Evolutionary conservation across 164 flowering plant genomes (phyloP).

Genomic region (Umbilicus rupestris): DNA sequence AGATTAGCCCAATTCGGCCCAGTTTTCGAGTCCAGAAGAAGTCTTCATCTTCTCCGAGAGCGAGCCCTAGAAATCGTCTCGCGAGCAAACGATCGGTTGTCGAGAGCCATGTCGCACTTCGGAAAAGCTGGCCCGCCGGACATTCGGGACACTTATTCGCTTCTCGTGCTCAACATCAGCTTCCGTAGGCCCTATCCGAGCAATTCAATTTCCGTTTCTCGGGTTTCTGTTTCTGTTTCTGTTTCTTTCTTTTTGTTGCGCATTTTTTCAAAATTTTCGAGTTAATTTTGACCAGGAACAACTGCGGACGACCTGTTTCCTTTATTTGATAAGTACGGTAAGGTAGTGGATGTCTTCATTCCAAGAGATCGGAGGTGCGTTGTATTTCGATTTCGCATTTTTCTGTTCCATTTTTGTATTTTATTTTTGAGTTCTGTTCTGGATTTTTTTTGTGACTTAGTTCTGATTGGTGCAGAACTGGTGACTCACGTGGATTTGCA

Average conservation of each 20-base stretch:
- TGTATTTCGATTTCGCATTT: neutral
- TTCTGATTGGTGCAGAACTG: conserved; percentile 23
- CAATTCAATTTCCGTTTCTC: neutral
- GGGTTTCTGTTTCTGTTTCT: neutral
- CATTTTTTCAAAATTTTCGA: neutral
- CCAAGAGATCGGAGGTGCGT: conserved; percentile 70
- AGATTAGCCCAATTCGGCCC: too few species aligned
- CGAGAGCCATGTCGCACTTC: conserved; percentile 70
- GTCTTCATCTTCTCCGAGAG: too few species aligned
- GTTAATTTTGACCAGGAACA: conserved; percentile 40
- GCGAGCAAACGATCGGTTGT: neutral
- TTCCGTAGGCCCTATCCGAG: conserved; percentile 46
- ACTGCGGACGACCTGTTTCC: conserved; percentile 91
- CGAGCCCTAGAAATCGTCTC: neutral
- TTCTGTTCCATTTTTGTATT: neutral
- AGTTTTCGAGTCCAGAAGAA: too few species aligned
- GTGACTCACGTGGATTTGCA: conserved; percentile 42
- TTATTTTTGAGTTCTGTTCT: neutral
- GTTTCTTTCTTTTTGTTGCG: neutral
- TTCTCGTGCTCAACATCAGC: conserved; percentile 94
- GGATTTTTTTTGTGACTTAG: neutral
- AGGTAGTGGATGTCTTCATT: conserved; percentile 92
- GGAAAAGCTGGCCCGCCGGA: conserved; percentile 97
- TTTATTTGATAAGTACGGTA: conserved; percentile 79
- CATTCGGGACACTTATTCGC: conserved; percentile 86